Percentiles rank a stretch among this genome's conserved stretches.
phyloP scores from a whole-genome alignment of 2,329 filamentous ascomycete species.

The Nigrograna mackinnonii region DNA sequence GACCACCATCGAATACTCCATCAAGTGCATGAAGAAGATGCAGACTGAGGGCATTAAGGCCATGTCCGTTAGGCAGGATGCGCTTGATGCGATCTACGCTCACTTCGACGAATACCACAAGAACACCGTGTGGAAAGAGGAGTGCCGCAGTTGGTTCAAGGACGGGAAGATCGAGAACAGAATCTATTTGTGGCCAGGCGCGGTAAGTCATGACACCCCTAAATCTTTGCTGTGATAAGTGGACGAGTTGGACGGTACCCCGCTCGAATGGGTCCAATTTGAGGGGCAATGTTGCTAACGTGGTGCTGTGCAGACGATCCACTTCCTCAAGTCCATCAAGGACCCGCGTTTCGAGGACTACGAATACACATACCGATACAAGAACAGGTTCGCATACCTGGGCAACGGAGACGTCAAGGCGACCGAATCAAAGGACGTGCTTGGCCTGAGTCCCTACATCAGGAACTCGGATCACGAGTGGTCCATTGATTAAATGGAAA shows the following conservation, averaged over 20 bases:
- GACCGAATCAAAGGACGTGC: constrained; percentile 42
- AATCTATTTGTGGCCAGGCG: constrained; percentile 36
- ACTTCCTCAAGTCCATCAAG: constrained; percentile 43
- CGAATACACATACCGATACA: constrained; percentile 45
- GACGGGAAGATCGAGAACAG: constrained; percentile 34
- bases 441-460: constrained; percentile 50
- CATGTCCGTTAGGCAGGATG: constrained; percentile 33
- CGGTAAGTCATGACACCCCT: constrained; percentile 28
- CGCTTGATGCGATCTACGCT: constrained; percentile 32
- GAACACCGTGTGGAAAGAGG: constrained; percentile 35
- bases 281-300: constrained; percentile 22
- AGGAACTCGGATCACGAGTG: constrained; percentile 50
- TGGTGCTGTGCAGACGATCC: constrained; percentile 35
- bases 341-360: constrained; percentile 50
- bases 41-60: constrained; percentile 34
- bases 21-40: constrained; percentile 39
- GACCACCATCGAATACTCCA: constrained; percentile 40
- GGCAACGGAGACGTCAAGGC: constrained; percentile 50
- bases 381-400: constrained; percentile 34
- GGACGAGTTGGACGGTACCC: constrained; percentile 19
- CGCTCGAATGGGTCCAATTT: constrained; percentile 28
- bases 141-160: constrained; percentile 41
- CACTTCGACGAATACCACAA: constrained; percentile 35
- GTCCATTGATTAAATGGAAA: constrained; percentile 43
- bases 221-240: background rate